Base-by-base conservation (phyloP, 441 rosid species). In the Flueggea neowawraea region DNA sequence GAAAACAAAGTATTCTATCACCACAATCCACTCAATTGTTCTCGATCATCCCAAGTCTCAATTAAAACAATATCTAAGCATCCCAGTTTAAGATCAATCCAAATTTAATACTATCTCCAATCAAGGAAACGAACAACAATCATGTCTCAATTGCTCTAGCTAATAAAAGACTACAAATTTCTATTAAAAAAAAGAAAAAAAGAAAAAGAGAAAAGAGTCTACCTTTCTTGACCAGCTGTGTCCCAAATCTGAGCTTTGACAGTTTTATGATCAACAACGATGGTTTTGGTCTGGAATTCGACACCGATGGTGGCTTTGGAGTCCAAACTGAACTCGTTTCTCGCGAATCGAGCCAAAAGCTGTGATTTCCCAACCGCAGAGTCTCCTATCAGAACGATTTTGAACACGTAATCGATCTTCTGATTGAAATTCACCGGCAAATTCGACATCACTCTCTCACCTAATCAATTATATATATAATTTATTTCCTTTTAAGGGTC, bases 211-310 rank as follows among this genome's bases (percentile, higher is more conserved):
- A 36, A 36, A 1, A 36, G 41, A 36, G 41, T 36, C 9, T 36
- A 79, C 84, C 84, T 57, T 68, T 72, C 75, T 74, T 81, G 82
- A 11, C 74, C 69, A 15, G 79, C 77, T 36, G 75, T 74, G 48
- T 69, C 83, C 83, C 75, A 76, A 77, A 66, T 55, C 69, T 83
- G 88, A 54, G 84, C 83, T 69, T 76, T 77, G 73, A 84, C 70
- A 61, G 75, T 74, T 66, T 77, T 77, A 33, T 65, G 67, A 62
- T 80, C 78, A 51, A 80, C 59, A 31, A 57, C n/a, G 33, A 80
- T 56, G 36, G 80, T 80, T 62, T 74, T 80, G 4, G 79, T 73
- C 48, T 80, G 80, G 51, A 79, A 79, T 49, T 79, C 83, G 17
- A 75, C 83, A 12, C 83, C 83, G 59, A 79, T 75, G 50, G 81